Base-by-base conservation (phyloP, 345 rosid genomes). In the Linum lewisii region DNA sequence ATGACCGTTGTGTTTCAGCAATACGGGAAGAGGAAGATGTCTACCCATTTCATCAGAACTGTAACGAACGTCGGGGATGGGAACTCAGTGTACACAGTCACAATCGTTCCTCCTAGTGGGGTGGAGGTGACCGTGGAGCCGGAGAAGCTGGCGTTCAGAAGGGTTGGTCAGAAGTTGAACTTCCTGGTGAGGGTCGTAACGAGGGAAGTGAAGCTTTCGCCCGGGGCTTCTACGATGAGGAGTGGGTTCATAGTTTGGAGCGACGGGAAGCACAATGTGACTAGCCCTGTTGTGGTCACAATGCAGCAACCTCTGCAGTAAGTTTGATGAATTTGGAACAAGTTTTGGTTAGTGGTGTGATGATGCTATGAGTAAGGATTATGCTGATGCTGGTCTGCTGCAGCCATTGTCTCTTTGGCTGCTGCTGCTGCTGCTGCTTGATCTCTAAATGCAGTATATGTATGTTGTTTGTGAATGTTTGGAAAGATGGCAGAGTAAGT, bases 221-320 rank as follows among this genome's bases (percentile, higher is more conserved):
- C 71, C 3, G 75, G 75, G 7, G 71, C 64, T 10, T 62, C 75
- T 0, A 58, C 47, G 66, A 32, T 45, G 61, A 62, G 18, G 51
- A 71, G 75, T 54, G 75, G 75, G 24, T 62, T 63, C 6, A 53
- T 66, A 22, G 56, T 62, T n/a, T 71, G 75, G 75, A 57, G 67
- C 6, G 75, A 71, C 53, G 64, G 70, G 38, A 66, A 71, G 61
- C 75, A 62, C 54, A 71, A 59, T 1, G 71, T 62, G 13, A 47
- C 64, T 2, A 71, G 75, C 18, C 75, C 75, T 6, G 3, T 71
- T 11, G 91, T 89, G 0, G 81, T 42, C 56, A 88, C 99, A 64
- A 71, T 93, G 86, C 99, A 93, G 76, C 97, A 88, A 62, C 94
- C 97, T 73, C 67, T 93, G 55, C 88, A 77, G 65, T 37, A 11